Conservation (phyloP, 1,284 basidiomycete species). For the Boletellus deceptivus region DNA sequence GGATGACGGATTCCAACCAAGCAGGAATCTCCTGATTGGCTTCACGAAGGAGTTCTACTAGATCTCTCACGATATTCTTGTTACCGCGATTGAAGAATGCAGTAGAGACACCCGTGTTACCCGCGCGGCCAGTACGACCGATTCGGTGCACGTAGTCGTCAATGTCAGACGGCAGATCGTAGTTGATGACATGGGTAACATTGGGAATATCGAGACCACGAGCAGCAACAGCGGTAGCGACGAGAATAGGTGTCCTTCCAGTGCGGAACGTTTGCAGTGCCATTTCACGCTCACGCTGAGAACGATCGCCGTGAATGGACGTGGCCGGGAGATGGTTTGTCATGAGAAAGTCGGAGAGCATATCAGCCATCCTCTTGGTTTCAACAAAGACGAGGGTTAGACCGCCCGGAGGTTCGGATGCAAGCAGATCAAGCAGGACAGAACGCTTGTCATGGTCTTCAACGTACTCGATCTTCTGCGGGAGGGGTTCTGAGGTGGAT, state of each 20-base stretch:
- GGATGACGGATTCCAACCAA: slow-evolving; percentile 90
- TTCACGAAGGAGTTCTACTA: slow-evolving; percentile 91
- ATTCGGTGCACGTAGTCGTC: slow-evolving; percentile 99
- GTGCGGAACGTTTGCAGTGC: slow-evolving; percentile 95
- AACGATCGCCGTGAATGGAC: slow-evolving; percentile 97
- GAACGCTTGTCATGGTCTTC: slow-evolving; percentile 98
- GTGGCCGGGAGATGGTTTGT: slow-evolving; percentile 84
- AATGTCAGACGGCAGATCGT: slow-evolving; percentile 98
- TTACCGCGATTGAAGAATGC: slow-evolving; percentile 94
- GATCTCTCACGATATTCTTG: slow-evolving; percentile 88
- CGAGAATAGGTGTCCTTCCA: slow-evolving; percentile 93
- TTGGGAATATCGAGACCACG: slow-evolving; percentile 99
- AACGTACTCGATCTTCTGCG: slow-evolving; percentile 98
- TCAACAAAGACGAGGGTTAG: slow-evolving; percentile 98
- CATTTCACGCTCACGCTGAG: slow-evolving; percentile 95
- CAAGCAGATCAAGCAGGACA: slow-evolving; percentile 91
- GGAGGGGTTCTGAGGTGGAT: slow-evolving; percentile 99
- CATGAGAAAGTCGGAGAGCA: slow-evolving; percentile 96
- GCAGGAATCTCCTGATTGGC: slow-evolving; percentile 94
- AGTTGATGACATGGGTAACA: slow-evolving; percentile 98
- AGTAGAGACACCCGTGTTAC: slow-evolving; percentile 95
- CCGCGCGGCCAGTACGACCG: slow-evolving; percentile 98
- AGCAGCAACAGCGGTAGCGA: slow-evolving; percentile 97
- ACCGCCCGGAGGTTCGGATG: slow-evolving; percentile 71
- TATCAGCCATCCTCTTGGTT: slow-evolving; percentile 99